phyloP scores from a whole-genome alignment of 2,329 filamentous ascomycete genomes.

The Xylaria polymorpha region DNA sequence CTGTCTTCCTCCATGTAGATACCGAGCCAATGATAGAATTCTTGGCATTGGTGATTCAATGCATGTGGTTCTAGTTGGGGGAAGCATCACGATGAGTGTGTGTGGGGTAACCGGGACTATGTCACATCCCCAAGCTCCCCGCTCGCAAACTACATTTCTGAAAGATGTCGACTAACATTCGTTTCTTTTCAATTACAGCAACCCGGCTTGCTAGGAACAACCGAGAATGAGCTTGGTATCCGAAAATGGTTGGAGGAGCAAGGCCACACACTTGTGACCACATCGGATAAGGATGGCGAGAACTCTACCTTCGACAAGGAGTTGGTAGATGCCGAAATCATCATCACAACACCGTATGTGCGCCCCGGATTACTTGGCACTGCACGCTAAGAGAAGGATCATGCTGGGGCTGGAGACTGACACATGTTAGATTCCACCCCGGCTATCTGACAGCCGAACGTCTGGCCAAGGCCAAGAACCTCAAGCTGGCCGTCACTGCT shows the following conservation, averaged over 20 bases:
- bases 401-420: conserved; percentile 34
- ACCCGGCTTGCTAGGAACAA: conserved; percentile 90
- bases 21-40: conserved; percentile 32
- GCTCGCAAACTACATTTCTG: neutral
- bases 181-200: conserved; percentile 59
- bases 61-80: conserved; percentile 33
- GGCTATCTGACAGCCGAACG: conserved; percentile 97
- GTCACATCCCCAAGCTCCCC: conserved; percentile 39
- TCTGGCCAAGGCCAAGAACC: conserved; percentile 97
- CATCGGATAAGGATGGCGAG: conserved; percentile 96
- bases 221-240: conserved; percentile 97
- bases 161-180: conserved; percentile 39
- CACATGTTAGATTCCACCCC: conserved; percentile 82
- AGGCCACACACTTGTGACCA: conserved; percentile 96
- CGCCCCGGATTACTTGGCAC: conserved; percentile 41
- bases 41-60: conserved; percentile 23
- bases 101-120: conserved; percentile 41
- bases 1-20: conserved; percentile 18
- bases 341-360: conserved; percentile 94
- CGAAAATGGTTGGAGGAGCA: conserved; percentile 98
- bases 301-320: conserved; percentile 95
- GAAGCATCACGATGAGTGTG: conserved; percentile 24
- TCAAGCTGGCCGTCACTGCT: conserved; percentile 96
- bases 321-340: conserved; percentile 95
- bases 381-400: conserved; percentile 11